These are phyloP conservation scores for Takakia lepidozioides DNA, from an alignment of 225 moss, liverwort and hornwort genomes.

Conservation along the genomic window DNA sequence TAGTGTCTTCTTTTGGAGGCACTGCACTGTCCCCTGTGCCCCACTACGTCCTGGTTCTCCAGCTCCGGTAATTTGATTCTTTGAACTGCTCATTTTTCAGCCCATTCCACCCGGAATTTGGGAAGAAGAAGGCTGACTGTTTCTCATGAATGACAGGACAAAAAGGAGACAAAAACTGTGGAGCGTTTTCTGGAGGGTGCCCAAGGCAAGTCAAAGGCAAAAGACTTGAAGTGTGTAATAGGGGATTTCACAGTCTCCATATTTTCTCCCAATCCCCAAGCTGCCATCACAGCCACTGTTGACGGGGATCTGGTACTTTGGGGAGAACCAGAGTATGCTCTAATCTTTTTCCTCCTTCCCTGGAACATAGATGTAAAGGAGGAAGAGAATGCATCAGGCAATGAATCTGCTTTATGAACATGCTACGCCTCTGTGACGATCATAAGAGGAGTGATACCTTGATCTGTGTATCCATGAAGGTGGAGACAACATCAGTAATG, in stretches of 20 bases:
- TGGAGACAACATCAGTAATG: no score
- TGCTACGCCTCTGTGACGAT: no score
- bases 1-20: conserved; percentile 39
- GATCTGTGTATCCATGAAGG: no score
- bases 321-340: conserved; percentile 34
- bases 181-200: conserved; percentile 25
- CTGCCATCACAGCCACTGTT: conserved; percentile 42
- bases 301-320: conserved; percentile 51
- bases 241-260: conserved; percentile 44
- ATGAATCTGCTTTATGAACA: background rate
- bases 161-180: conserved; percentile 1
- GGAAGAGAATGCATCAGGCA: no score
- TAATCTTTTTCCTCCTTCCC: no score
- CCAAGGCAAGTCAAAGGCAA: conserved; percentile 29
- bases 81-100: no score
- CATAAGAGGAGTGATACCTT: no score
- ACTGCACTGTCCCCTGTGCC: conserved; percentile 12
- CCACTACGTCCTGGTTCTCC: background rate
- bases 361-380: background rate
- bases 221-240: conserved; percentile 36
- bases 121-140: no score
- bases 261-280: conserved; percentile 28
- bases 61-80: background rate
- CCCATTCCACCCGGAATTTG: no score
- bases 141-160: background rate